Conservation (phyloP, 2,329 filamentous ascomycete species). For the Didymella pinodella region DNA sequence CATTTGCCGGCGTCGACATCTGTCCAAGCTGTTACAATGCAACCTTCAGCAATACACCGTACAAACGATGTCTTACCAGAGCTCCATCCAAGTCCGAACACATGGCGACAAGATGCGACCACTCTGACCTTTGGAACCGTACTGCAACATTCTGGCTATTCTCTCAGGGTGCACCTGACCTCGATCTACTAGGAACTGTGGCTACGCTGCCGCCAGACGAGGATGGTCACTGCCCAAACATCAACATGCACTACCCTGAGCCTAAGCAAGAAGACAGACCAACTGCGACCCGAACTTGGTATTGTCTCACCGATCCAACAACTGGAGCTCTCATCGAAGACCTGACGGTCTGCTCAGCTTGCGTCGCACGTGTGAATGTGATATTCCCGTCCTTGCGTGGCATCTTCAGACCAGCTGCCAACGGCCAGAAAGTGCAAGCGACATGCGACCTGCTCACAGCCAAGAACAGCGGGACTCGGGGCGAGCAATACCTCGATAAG, state of each 20-base stretch:
- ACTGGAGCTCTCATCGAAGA: constrained; percentile 27
- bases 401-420: constrained; percentile 24
- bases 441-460: constrained; percentile 32
- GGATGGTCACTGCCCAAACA: constrained; percentile 32
- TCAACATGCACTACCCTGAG: constrained; percentile 23
- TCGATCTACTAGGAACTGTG: constrained; percentile 25
- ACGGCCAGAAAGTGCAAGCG: constrained; percentile 24
- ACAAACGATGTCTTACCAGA: constrained; percentile 22
- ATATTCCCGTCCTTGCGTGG: constrained; percentile 25
- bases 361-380: constrained; percentile 22
- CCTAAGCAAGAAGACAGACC: constrained; percentile 25
- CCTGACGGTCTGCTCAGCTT: constrained; percentile 32
- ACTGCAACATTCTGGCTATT: constrained; percentile 30
- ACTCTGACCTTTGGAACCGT: constrained; percentile 28
- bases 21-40: constrained; percentile 32
- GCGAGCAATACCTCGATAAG: constrained; percentile 22
- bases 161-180: constrained; percentile 21
- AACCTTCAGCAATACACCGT: constrained; percentile 26
- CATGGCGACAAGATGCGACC: constrained; percentile 17
- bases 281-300: constrained; percentile 27
- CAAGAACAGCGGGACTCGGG: constrained; percentile 15
- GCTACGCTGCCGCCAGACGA: constrained; percentile 20
- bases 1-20: constrained; percentile 27
- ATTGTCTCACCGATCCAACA: constrained; percentile 27
- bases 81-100: constrained; percentile 21